A percentile compares a stretch with the other conserved stretches of the same genome.
phyloP scores from a whole-genome alignment of 129 eudicot genomes.

The Lactuca sativa region DNA sequence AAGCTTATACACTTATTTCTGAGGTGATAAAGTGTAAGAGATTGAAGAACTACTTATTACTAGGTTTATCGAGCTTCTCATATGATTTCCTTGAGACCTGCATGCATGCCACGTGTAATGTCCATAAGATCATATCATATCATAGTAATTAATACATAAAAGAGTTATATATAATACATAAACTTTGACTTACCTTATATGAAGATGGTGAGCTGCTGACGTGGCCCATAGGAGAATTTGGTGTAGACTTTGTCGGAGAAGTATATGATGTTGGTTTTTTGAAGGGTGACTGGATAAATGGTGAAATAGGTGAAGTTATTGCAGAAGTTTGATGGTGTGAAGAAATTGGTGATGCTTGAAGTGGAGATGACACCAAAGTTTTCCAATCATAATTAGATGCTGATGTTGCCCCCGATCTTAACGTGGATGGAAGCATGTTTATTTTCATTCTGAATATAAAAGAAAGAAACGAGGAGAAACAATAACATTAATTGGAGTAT shows the following conservation, averaged over 20 bases:
- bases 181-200: conserved; percentile 42
- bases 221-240: conserved; percentile 40
- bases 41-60: background rate
- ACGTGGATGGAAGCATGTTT: conserved; percentile 52
- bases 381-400: conserved; percentile 42
- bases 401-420: conserved; percentile 47
- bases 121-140: conserved; percentile 12
- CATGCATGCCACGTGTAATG: background rate
- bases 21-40: background rate
- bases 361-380: conserved; percentile 44
- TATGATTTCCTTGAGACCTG: conserved; percentile 55
- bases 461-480: background rate
- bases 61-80: conserved; percentile 48
- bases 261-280: conserved; percentile 40
- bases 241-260: conserved; percentile 44
- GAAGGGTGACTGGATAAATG: conserved; percentile 58
- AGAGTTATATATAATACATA: background rate
- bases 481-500: no score
- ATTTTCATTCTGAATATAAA: conserved; percentile 49
- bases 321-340: conserved; percentile 37
- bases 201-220: conserved; percentile 48
- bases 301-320: conserved; percentile 51
- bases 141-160: background rate
- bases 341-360: conserved; percentile 34
- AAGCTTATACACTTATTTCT: conserved; percentile 1